These are phyloP conservation scores for Populus ilicifolia DNA, from an alignment of 345 rosid genomes.

Conservation along the genomic window DNA sequence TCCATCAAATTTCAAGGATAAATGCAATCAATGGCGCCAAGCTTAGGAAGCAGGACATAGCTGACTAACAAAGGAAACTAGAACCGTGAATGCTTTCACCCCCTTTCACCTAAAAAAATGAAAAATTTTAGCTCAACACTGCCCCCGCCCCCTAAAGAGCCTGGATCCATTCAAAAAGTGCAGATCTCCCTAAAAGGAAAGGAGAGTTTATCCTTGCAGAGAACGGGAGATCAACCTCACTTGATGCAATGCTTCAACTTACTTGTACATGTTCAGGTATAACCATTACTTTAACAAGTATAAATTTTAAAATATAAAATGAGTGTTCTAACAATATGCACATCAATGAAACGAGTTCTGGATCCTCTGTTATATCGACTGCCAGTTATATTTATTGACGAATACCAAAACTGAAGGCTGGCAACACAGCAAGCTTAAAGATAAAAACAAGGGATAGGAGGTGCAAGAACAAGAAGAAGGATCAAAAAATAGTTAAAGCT, in stretches of 20 bases:
- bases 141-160: background rate
- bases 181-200: constrained; percentile 13
- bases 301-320: background rate
- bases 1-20: background rate
- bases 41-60: background rate
- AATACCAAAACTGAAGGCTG: background rate
- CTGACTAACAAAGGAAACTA: background rate
- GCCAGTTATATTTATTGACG: background rate
- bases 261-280: background rate
- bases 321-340: background rate
- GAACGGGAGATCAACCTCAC: background rate
- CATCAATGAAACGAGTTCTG: background rate
- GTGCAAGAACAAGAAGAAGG: background rate
- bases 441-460: background rate
- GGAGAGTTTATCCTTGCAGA: background rate
- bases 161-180: background rate
- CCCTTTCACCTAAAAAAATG: background rate
- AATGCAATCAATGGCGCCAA: background rate
- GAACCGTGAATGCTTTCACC: background rate
- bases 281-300: background rate
- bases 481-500: background rate
- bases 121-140: background rate
- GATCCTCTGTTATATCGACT: background rate
- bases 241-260: background rate
- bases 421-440: background rate